A percentile compares a stretch with the other conserved stretches of the same genome.
Evolutionary conservation across 1,139 yeast species (phyloP).

Genomic region (Pichia cactophila): DNA sequence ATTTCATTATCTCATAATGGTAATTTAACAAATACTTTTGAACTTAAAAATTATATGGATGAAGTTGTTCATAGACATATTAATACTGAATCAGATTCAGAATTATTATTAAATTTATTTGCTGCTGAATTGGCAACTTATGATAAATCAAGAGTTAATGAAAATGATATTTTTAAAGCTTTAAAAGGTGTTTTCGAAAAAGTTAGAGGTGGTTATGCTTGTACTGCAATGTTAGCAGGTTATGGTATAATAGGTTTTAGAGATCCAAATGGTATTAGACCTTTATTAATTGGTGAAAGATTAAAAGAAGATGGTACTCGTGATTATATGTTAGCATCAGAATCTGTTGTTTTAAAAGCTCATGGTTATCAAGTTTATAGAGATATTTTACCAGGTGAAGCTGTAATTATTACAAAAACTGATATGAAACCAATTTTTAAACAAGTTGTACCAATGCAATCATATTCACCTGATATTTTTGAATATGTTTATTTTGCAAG

Average conservation of each 20-base stretch:
- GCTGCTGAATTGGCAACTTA: slow-evolving; percentile 88
- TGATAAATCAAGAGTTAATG: slow-evolving; percentile 89
- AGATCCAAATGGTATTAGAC: slow-evolving; percentile 96
- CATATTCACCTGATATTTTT: slow-evolving; percentile 91
- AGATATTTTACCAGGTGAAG: slow-evolving; percentile 92
- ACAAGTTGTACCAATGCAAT: slow-evolving; percentile 73
- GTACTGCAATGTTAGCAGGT: slow-evolving; percentile 92
- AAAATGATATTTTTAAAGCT: slow-evolving; percentile 81
- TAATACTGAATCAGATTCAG: slow-evolving; percentile 95
- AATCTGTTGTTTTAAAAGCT: slow-evolving; percentile 91
- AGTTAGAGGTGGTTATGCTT: slow-evolving; percentile 94
- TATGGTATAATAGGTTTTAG: slow-evolving; percentile 93
- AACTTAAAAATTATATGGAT: slow-evolving; percentile 72
- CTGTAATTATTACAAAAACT: slow-evolving; percentile 80
- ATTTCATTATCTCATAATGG: slow-evolving; percentile 89
- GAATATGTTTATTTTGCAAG: slow-evolving; percentile 98
- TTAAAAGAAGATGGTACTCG: slow-evolving; percentile 55
- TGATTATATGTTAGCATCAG: slow-evolving; percentile 94
- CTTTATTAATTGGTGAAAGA: slow-evolving; percentile 80
- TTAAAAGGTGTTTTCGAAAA: slow-evolving; percentile 69
- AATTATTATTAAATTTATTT: slow-evolving; percentile 77
- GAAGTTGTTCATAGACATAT: slow-evolving; percentile 95
- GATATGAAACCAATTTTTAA: slow-evolving; percentile 65
- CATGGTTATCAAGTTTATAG: slow-evolving; percentile 75
- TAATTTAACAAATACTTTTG: slow-evolving; percentile 80